A percentile compares a stretch with the other conserved stretches of the same genome.
These are phyloP conservation scores for Alternaria triticimaculans DNA, from an alignment of 2,329 filamentous ascomycete genomes.

Conservation along the genomic window DNA sequence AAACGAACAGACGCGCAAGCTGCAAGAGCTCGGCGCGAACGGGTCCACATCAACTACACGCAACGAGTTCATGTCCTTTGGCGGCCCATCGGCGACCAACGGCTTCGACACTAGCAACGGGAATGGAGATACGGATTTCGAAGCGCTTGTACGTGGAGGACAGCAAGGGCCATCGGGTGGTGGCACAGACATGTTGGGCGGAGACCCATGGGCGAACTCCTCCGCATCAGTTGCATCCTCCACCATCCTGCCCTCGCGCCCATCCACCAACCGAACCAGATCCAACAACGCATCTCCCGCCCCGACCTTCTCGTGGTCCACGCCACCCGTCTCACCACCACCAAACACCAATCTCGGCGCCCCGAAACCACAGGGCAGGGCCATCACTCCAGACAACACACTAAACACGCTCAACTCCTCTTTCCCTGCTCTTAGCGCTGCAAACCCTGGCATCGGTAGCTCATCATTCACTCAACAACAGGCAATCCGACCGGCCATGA, in stretches of 20 bases:
- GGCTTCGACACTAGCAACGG: conserved; percentile 63
- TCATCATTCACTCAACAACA: conserved; percentile 51
- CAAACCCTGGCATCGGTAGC: conserved; percentile 44
- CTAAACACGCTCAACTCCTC: conserved; percentile 49
- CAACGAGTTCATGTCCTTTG: conserved; percentile 75
- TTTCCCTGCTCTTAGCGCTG: conserved; percentile 45
- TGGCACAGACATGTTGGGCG: conserved; percentile 51
- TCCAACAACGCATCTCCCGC: conserved; percentile 39
- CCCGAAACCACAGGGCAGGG: conserved; percentile 46
- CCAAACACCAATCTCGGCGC: conserved; percentile 32
- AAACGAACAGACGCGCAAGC: conserved; percentile 83
- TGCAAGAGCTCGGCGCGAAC: conserved; percentile 78
- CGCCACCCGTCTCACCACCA: conserved; percentile 47
- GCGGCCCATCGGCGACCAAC: conserved; percentile 60
- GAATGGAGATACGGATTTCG: conserved; percentile 79
- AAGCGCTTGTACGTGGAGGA: conserved; percentile 84
- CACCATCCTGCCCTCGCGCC: conserved; percentile 39
- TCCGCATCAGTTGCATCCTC: conserved; percentile 42
- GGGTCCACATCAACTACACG: conserved; percentile 60
- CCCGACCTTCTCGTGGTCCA: conserved; percentile 57
- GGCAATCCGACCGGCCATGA: conserved; percentile 42
- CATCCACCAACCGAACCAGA: conserved; percentile 33
- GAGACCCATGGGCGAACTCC: conserved; percentile 52
- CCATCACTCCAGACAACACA: conserved; percentile 61
- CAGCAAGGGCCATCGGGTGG: conserved; percentile 47